Evolutionary conservation across 108 stramenopile genomes (phyloP).

Genomic region (Pseudonitzschia delicatissima): DNA sequence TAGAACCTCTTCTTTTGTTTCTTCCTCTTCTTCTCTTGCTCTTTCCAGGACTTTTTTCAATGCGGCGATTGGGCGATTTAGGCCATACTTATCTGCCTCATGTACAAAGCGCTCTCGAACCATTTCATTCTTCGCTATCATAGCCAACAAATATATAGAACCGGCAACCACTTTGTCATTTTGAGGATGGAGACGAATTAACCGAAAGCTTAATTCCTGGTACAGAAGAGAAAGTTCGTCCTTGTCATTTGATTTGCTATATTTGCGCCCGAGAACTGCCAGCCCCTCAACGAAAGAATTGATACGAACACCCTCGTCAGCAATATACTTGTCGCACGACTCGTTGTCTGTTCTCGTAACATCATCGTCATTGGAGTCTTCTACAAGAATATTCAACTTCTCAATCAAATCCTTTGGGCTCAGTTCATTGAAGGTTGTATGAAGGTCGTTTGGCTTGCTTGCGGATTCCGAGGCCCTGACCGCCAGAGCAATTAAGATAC

Average conservation of each 20-base stretch:
- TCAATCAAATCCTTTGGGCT: conserved; percentile 28
- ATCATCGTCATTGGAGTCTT: not conserved
- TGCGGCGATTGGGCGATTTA: conserved; percentile 37
- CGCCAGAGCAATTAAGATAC: conserved; percentile 12
- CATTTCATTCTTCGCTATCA: conserved; percentile 42
- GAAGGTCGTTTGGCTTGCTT: conserved; percentile 21
- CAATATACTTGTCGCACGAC: not conserved
- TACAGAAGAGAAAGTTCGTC: conserved; percentile 22
- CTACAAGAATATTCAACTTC: conserved; percentile 22
- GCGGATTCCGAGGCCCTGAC: conserved; percentile 3
- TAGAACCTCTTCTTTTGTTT: conserved; percentile 26
- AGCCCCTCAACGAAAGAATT: conserved; percentile 21
- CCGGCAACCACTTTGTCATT: conserved; percentile 88
- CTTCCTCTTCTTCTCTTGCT: conserved; percentile 37
- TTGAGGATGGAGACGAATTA: conserved; percentile 27
- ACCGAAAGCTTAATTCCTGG: conserved; percentile 37
- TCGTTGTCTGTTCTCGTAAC: not conserved
- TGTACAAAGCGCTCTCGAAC: conserved; percentile 39
- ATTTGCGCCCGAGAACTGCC: conserved; percentile 24
- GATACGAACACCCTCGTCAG: not conserved
- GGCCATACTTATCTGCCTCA: conserved; percentile 38
- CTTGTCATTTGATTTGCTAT: conserved; percentile 11
- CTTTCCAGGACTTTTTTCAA: conserved; percentile 28
- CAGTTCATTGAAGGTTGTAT: conserved; percentile 33
- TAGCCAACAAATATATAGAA: conserved; percentile 87